Conservation (phyloP, 2,329 filamentous ascomycete genomes). For the Aspergillus sp. region DNA sequence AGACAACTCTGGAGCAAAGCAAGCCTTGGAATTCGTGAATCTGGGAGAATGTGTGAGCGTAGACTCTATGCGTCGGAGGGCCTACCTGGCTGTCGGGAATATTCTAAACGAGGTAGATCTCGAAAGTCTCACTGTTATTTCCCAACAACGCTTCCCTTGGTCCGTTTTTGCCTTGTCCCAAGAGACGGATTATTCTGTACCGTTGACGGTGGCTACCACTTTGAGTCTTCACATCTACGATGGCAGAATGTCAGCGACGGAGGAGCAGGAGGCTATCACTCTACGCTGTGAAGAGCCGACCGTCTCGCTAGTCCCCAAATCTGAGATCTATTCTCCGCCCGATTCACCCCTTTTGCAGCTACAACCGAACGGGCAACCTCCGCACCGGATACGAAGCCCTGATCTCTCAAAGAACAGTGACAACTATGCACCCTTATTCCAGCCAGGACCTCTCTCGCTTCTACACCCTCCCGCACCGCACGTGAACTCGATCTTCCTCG, state of each 20-base stretch:
- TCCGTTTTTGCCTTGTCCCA: conserved; percentile 79
- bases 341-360: conserved; percentile 37
- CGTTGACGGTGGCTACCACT: conserved; percentile 82
- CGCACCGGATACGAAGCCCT: conserved; percentile 42
- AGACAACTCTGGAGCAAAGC: conserved; percentile 29
- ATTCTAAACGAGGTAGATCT: conserved; percentile 81
- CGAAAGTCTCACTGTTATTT: conserved; percentile 68
- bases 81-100: conserved; percentile 78
- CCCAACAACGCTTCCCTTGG: conserved; percentile 73
- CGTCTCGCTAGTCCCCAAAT: conserved; percentile 28
- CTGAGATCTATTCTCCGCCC: conserved; percentile 34
- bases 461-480: conserved; percentile 69
- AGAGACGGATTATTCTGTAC: conserved; percentile 64
- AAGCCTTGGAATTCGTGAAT: conserved; percentile 41
- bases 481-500: conserved; percentile 81
- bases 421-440: conserved; percentile 70
- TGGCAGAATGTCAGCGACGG: conserved; percentile 53
- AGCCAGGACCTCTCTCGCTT: conserved; percentile 80
- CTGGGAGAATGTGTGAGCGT: conserved; percentile 83
- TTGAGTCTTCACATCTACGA: conserved; percentile 82
- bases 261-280: conserved; percentile 40
- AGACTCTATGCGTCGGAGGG: conserved; percentile 66
- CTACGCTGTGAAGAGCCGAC: conserved; percentile 36
- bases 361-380: conserved; percentile 36
- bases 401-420: conserved; percentile 38